These are phyloP conservation scores for Curvularia hawaiiensis DNA, from an alignment of 2,329 filamentous ascomycete species.

Conservation along the genomic window DNA sequence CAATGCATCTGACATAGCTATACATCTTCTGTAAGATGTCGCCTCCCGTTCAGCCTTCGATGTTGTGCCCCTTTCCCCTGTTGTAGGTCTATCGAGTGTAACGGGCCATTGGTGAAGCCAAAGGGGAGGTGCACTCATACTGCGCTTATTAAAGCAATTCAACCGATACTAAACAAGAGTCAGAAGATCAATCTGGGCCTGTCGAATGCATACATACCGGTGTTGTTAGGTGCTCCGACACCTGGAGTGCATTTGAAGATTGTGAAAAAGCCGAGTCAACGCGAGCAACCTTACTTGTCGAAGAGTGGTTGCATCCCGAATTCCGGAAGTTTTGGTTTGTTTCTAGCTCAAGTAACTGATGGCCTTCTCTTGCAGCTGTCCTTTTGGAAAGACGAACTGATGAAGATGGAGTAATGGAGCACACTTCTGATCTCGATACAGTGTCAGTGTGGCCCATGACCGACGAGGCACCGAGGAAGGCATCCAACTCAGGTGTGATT, in stretches of 20 bases:
- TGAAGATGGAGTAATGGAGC: background rate
- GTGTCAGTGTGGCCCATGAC: conserved; percentile 18
- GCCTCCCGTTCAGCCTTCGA: background rate
- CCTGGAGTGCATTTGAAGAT: conserved; percentile 24
- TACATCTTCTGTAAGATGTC: conserved; percentile 16
- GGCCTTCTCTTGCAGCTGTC: conserved; percentile 8
- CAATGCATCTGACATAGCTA: conserved; percentile 24
- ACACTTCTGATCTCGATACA: conserved; percentile 13
- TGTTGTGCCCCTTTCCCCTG: background rate
- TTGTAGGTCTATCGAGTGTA: conserved; percentile 11
- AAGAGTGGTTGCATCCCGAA: conserved; percentile 15
- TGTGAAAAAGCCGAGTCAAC: conserved; percentile 32
- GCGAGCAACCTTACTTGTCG: conserved; percentile 23
- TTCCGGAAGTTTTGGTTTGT: conserved; percentile 26
- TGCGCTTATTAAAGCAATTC: conserved; percentile 28
- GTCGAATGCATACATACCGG: conserved; percentile 30
- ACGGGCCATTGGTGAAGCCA: too few relatives aligned
- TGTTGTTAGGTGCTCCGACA: conserved; percentile 30
- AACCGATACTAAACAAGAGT: conserved; percentile 28
- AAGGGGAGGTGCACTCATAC: conserved; percentile 26
- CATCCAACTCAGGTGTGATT: conserved; percentile 25
- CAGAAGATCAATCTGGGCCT: conserved; percentile 10
- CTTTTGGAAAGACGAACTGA: conserved; percentile 13
- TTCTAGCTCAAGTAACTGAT: conserved; percentile 15
- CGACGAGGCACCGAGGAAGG: conserved; percentile 27